Evolutionary conservation across 345 rosid species (phyloP), one percentile per base, ranked within the genome.

Genomic region (Pistacia vera): DNA sequence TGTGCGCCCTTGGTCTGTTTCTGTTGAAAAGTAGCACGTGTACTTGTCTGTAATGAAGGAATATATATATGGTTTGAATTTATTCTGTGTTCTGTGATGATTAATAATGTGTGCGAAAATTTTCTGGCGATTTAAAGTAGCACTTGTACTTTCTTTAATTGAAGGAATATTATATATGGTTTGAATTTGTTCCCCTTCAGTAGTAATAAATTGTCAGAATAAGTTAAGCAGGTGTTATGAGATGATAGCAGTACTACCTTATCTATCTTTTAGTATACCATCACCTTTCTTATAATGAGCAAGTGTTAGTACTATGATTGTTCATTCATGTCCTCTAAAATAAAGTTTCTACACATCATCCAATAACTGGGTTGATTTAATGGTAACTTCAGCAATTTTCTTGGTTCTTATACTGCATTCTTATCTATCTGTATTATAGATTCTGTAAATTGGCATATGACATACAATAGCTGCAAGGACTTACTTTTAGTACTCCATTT

Each of bases 401-500:
- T 30, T 57, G 55, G 22, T 25, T 49, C 25, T 28, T 22, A 11
- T 61, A 17, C 49, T 13, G 46, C 46, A 18, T 68, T 59, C 20
- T 59, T 63, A 11, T 41, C 20, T 4, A 18, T 60, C 3, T 59
- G 63, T 13, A 38, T 36, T 61, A 18, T 20, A 8, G 36, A 38
- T 64, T n/a, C 14, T 65, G 71, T 44, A 13, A 72, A 52, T 51
- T 35, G 33, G 33, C 33, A 30, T 72, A 56, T 33, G 66, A 72
- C 13, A 20, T 60, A 3, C n/a, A 41, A 30, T 8, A 8, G 20
- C 14, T 74, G 35, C 10, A 44, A 61, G 60, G 63, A 55, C 67
- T 76, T 74, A 56, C 41, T 57, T 6, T 55, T 76, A 58, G 11
- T 25, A 66, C 48, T 63, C 33, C 74, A 62, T 28, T 54, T 73